Conservation (phyloP, 352 stramenopile genomes). For the Albugo candida region DNA sequence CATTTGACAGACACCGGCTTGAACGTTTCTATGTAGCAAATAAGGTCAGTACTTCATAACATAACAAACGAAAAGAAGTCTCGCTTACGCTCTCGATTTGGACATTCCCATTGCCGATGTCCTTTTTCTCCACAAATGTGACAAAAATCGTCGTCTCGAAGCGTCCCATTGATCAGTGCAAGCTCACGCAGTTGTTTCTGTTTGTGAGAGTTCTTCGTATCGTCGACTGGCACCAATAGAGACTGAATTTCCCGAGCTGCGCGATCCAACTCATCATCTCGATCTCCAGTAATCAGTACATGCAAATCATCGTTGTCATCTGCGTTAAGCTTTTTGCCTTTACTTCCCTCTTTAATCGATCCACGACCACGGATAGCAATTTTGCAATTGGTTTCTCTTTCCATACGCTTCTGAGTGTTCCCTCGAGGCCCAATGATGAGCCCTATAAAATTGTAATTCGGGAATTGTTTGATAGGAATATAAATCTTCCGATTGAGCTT, state of each 20-base stretch:
- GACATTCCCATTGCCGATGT: conserved; percentile 94
- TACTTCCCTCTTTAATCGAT: conserved; percentile 93
- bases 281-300: conserved; percentile 85
- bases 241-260: conserved; percentile 78
- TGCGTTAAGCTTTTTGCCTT: conserved; percentile 80
- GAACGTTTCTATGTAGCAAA: conserved; percentile 28
- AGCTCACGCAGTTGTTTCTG: conserved; percentile 96
- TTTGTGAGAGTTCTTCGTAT: conserved; percentile 92
- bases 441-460: conserved; percentile 99
- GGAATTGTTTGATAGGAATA: conserved; percentile 95
- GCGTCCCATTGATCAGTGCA: conserved; percentile 96
- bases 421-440: conserved; percentile 97
- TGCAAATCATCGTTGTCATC: conserved; percentile 95
- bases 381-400: conserved; percentile 96
- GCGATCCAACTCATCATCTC: conserved; percentile 68
- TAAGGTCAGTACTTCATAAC: conserved; percentile 10
- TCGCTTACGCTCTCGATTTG: conserved; percentile 68
- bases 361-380: conserved; percentile 95
- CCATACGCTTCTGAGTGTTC: conserved; percentile 98
- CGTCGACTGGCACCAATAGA: conserved; percentile 83
- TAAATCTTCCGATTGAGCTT: conserved; percentile 93
- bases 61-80: conserved; percentile 12
- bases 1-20: conserved; percentile 85
- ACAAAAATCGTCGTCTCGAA: conserved; percentile 96
- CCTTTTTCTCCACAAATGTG: conserved; percentile 96